These are phyloP conservation scores for Mycena sanguinolenta DNA, from an alignment of 768 basidiomycete genomes.

Conservation along the genomic window DNA sequence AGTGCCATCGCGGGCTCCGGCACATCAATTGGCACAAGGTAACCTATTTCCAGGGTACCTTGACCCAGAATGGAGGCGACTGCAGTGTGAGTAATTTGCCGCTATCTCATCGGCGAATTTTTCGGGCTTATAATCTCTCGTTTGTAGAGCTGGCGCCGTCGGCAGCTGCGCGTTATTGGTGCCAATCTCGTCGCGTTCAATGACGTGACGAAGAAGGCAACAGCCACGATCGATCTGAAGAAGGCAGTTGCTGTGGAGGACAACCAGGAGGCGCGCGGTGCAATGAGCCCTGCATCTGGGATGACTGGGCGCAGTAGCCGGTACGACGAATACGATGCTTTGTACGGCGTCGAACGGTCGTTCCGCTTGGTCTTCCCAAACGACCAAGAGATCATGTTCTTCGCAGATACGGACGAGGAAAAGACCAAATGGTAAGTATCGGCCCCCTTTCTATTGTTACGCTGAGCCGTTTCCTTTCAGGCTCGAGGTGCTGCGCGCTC, in stretches of 20 bases:
- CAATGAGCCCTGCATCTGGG: constrained; percentile 60
- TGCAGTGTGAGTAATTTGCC: constrained; percentile 73
- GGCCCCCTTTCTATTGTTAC: constrained; percentile 4
- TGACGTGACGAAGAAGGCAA: constrained; percentile 92
- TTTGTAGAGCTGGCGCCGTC: constrained; percentile 81
- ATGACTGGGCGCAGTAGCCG: constrained; percentile 52
- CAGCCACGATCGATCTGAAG: constrained; percentile 90
- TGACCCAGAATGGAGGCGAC: constrained; percentile 96
- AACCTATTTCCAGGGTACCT: constrained; percentile 91
- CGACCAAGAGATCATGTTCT: constrained; percentile 88
- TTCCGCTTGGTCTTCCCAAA: constrained; percentile 88
- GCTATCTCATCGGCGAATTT: constrained; percentile 2
- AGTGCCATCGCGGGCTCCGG: constrained; percentile 88
- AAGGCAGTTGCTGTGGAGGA: constrained; percentile 85
- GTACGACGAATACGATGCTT: constrained; percentile 70
- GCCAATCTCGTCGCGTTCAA: constrained; percentile 91
- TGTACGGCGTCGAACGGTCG: constrained; percentile 82
- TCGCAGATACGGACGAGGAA: constrained; percentile 90
- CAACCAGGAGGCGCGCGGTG: constrained; percentile 70
- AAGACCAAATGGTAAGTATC: constrained; percentile 83
- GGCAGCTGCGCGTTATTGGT: constrained; percentile 87
- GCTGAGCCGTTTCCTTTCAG: constrained; percentile 53
- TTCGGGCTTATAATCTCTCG: constrained; percentile 10
- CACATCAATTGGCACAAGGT: constrained; percentile 95
- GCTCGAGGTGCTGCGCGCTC: constrained; percentile 86